These are phyloP conservation scores for Metroxylon sagu DNA, from an alignment of 176 grass and related monocot species.

Conservation along the genomic window DNA sequence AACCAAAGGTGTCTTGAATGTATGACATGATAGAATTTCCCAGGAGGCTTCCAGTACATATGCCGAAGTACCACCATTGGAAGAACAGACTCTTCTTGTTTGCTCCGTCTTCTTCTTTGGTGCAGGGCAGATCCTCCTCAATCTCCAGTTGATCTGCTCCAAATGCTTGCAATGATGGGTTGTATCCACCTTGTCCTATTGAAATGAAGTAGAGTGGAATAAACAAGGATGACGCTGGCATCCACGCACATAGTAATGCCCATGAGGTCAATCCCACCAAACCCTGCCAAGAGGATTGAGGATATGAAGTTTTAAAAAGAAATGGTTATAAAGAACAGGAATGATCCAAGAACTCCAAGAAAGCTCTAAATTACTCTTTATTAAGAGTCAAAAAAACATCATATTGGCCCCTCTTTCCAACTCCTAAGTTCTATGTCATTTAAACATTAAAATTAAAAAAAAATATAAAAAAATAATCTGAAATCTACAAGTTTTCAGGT, in stretches of 20 bases:
- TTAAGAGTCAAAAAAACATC: no score
- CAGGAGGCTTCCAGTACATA: conserved; percentile 75
- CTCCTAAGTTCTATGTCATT: no score
- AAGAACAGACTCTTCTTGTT: conserved; percentile 77
- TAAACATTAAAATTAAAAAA: no score
- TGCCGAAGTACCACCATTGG: conserved; percentile 97
- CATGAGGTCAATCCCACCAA: conserved; percentile 49
- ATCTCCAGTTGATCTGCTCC: conserved; percentile 80
- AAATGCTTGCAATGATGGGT: conserved; percentile 78
- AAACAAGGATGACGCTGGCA: conserved; percentile 63
- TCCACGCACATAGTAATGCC: conserved; percentile 49
- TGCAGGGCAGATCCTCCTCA: conserved; percentile 16
- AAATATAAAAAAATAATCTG: no score
- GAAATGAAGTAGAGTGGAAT: conserved; percentile 83
- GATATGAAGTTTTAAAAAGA: no score
- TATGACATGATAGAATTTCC: conserved; percentile 81
- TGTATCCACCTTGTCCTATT: conserved; percentile 72
- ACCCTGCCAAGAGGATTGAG: conserved; percentile 27
- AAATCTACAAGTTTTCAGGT: no score
- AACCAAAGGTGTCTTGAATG: conserved; percentile 68
- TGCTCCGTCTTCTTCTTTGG: conserved; percentile 29
- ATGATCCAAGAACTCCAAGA: no score
- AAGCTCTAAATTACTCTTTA: no score
- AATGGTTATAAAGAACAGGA: no score
- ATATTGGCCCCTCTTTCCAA: no score